Evolutionary conservation across 1,284 basidiomycete genomes (phyloP).

Genomic region (Earliella scabrosa): DNA sequence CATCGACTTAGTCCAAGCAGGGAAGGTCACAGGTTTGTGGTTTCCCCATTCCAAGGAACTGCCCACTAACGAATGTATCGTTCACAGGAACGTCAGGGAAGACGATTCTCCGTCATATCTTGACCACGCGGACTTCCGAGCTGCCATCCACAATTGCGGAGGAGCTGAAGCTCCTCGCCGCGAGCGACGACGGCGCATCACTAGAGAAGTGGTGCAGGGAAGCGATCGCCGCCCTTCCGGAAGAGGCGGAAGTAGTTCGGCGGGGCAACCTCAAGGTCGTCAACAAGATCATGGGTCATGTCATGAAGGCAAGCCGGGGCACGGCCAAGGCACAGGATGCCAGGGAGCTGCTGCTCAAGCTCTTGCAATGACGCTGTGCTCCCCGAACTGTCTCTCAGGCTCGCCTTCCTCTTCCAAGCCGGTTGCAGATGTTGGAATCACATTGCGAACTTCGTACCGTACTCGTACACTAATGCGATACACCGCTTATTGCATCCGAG

Average conservation of each 20-base stretch:
- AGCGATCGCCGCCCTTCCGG: slow-evolving; percentile 71
- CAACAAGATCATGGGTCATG: slow-evolving; percentile 87
- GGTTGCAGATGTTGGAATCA: neutral
- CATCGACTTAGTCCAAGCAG: slow-evolving; percentile 74
- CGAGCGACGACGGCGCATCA: slow-evolving; percentile 37
- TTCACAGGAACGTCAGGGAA: slow-evolving; percentile 71
- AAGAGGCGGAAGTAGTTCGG: slow-evolving; percentile 72
- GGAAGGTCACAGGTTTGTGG: slow-evolving; percentile 66
- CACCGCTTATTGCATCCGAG: slow-evolving; percentile 4
- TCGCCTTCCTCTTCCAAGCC: neutral
- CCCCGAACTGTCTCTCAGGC: neutral
- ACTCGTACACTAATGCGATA: slow-evolving; percentile 13
- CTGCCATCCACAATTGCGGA: slow-evolving; percentile 50
- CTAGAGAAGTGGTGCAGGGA: slow-evolving; percentile 60
- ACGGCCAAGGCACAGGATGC: slow-evolving; percentile 69
- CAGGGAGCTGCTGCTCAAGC: slow-evolving; percentile 48
- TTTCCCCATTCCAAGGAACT: neutral
- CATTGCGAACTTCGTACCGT: neutral
- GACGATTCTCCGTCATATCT: slow-evolving; percentile 66
- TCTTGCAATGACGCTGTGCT: slow-evolving; percentile 35
- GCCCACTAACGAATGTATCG: neutral
- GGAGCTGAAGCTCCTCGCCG: slow-evolving; percentile 52
- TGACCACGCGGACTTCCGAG: slow-evolving; percentile 47
- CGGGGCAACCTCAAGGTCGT: slow-evolving; percentile 83
- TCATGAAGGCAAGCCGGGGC: slow-evolving; percentile 87